A percentile compares a stretch with the other conserved stretches of the same genome.
phyloP scores from a whole-genome alignment of 169 alveolate species.

The Cryptosporidium ubiquitum region DNA sequence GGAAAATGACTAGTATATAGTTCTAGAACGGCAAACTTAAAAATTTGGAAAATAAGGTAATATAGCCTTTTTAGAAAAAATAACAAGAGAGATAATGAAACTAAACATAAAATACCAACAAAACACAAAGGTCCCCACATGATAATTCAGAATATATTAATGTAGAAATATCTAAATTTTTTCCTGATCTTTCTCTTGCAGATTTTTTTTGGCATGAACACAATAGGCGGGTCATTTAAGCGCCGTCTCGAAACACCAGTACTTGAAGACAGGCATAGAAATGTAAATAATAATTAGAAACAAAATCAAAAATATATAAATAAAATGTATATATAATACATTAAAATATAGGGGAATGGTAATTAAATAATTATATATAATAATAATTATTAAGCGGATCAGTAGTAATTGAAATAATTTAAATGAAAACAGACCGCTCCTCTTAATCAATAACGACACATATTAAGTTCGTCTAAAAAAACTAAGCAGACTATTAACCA shows the following conservation, averaged over 20 bases:
- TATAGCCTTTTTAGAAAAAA: neutral
- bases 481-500: slow-evolving; percentile 15
- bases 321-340: neutral
- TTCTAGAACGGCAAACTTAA: neutral
- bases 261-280: slow-evolving; percentile 8
- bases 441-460: neutral
- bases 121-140: slow-evolving; percentile 2
- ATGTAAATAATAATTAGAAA: neutral
- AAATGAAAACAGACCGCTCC: slow-evolving; percentile 7
- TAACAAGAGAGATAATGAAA: neutral
- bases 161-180: neutral
- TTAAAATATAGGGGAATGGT: neutral
- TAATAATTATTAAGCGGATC: neutral
- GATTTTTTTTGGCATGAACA: neutral
- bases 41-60: neutral
- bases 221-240: neutral
- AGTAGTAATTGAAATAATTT: neutral
- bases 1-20: neutral
- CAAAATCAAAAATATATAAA: neutral
- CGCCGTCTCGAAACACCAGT: slow-evolving; percentile 22
- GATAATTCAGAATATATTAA: neutral
- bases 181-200: neutral
- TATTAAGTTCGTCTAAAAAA: slow-evolving; percentile 35
- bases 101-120: neutral
- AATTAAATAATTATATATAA: neutral